These are phyloP conservation scores for Podospora pseudopauciseta DNA, from an alignment of 495 filamentous ascomycete species.

Conservation along the genomic window DNA sequence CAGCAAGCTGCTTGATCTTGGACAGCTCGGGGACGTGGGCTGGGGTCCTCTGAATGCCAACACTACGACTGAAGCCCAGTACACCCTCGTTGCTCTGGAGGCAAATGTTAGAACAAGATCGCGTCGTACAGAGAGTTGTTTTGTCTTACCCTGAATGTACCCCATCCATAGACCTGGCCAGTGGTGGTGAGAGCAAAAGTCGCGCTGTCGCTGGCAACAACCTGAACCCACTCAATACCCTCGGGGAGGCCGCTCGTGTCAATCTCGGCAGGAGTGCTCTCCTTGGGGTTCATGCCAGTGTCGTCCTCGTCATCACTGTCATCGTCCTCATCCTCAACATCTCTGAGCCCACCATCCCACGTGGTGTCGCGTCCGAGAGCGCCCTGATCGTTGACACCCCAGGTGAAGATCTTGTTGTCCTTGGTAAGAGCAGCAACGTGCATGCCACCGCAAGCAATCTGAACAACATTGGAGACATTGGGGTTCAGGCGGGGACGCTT, in stretches of 20 bases:
- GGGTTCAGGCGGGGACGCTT: constrained; percentile 54
- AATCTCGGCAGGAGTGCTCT: constrained; percentile 56
- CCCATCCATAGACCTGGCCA: constrained; percentile 65
- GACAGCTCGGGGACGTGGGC: constrained; percentile 47
- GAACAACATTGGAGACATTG: constrained; percentile 55
- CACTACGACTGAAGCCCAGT: constrained; percentile 58
- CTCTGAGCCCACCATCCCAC: constrained; percentile 54
- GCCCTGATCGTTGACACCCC: constrained; percentile 68
- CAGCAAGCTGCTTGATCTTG: constrained; percentile 58
- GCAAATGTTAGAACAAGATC: constrained; percentile 13
- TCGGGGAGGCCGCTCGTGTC: constrained; percentile 43
- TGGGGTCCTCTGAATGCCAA: constrained; percentile 35
- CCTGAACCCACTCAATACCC: constrained; percentile 53
- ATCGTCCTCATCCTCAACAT: constrained; percentile 55
- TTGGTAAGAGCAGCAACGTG: constrained; percentile 59
- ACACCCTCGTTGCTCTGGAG: constrained; percentile 55
- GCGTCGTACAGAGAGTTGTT: not conserved
- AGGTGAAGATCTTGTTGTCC: constrained; percentile 63
- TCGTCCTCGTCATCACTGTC: constrained; percentile 35
- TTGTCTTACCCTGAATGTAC: constrained; percentile 59
- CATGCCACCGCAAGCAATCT: constrained; percentile 63
- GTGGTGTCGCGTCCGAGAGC: constrained; percentile 62
- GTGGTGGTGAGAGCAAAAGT: constrained; percentile 62
- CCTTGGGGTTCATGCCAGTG: constrained; percentile 54
- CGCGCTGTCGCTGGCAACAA: constrained; percentile 61